Conservation (phyloP, 768 basidiomycete species). For the Tephrocybe sp. region DNA sequence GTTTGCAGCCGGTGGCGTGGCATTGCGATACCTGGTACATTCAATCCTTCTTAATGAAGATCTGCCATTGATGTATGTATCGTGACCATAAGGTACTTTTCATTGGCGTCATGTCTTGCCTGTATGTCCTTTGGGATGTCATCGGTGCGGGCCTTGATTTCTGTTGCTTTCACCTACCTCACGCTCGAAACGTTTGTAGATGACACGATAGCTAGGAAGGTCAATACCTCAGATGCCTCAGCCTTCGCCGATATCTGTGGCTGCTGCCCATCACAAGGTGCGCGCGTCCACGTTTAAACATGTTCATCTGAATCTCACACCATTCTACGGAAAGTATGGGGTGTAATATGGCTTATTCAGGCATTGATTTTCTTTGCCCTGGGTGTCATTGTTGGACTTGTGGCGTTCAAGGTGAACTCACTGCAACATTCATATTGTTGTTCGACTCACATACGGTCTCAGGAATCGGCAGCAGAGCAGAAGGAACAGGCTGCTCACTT, state of each 20-base stretch:
- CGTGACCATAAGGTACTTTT: slow-evolving; percentile 54
- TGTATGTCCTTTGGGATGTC: slow-evolving; percentile 89
- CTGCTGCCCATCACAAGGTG: slow-evolving; percentile 81
- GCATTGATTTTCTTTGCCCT: slow-evolving; percentile 72
- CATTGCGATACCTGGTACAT: slow-evolving; percentile 73
- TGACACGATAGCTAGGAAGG: slow-evolving; percentile 80
- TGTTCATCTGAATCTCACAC: background rate
- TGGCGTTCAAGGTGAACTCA: slow-evolving; percentile 69
- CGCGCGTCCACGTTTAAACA: background rate
- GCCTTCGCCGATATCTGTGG: slow-evolving; percentile 83
- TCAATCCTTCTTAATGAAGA: background rate
- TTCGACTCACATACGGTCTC: background rate
- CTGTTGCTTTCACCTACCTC: background rate
- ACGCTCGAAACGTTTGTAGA: slow-evolving; percentile 38
- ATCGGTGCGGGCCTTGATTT: slow-evolving; percentile 46
- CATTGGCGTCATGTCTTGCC: slow-evolving; percentile 82
- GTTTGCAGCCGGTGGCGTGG: slow-evolving; percentile 74
- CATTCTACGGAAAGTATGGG: slow-evolving; percentile 61
- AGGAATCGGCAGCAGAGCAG: slow-evolving; percentile 53
- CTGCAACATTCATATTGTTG: background rate
- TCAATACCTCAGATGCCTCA: slow-evolving; percentile 85
- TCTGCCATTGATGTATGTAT: background rate
- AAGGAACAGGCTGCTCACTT: slow-evolving; percentile 40
- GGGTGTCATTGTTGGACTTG: slow-evolving; percentile 75
- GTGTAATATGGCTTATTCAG: slow-evolving; percentile 80